Base-by-base conservation (phyloP, 345 rosid genomes). In the Stellera chamaejasme region DNA sequence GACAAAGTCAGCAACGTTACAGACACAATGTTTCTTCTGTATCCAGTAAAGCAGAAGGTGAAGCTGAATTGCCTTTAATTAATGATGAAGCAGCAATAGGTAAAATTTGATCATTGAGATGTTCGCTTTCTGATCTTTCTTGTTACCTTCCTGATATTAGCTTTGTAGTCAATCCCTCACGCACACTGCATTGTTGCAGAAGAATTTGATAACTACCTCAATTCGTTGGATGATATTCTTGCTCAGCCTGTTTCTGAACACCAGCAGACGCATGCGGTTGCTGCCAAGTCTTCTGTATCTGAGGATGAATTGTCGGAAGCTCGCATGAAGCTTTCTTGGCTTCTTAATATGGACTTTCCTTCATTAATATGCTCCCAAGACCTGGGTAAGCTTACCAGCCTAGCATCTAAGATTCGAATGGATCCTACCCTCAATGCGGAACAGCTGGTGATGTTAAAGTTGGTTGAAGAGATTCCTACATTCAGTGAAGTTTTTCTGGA, bases 161-260 rank as follows among this genome's bases (percentile, higher is more conserved):
- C 13, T 74, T 61, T 68, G 67, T 68, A n/a, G 36, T 48, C 68
- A 19, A 19, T 19, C 23, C 23, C 23, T 19, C 23, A 19, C 23
- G 10, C 53, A 56, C 27, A 55, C 46, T n/a, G 71, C 70, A 23
- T 50, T 64, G 16, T 76, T 57, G 78, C 81, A 8, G 85, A 65
- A 56, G 84, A 85, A 61, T 88, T 88, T 47, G 90, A 85, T 60
- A 73, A 56, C 67, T 88, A 79, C 60, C 80, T 88, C 5, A 68
- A 64, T 67, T 72, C 88, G 16, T 66, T 88, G 52, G 86, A 80
- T 48, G 82, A 67, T 48, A 79, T 82, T 55, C 80, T 88, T 45
- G 60, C 66, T 45, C 77, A 73, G 62, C 85, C 82, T 48, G 54
- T 69, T 23, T 28, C 72, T 42, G 72, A 70, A 56, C 41, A 7